These are phyloP conservation scores for Yarrowia deformans DNA, from an alignment of 805 yeast species.

Conservation along the genomic window DNA sequence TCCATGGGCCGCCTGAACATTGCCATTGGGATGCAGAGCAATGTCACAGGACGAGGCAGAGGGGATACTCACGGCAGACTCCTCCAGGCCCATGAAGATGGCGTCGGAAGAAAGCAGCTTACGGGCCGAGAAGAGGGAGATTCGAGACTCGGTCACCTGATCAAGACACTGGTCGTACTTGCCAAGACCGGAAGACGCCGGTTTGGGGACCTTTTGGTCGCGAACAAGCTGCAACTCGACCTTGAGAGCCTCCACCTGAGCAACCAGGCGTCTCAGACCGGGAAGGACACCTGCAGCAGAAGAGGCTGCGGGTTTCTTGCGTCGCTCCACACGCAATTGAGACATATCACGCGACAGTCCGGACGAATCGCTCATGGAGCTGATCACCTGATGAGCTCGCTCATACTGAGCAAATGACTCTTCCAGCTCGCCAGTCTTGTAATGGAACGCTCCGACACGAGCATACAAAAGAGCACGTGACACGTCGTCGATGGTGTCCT, in stretches of 20 bases:
- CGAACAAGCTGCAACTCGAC: constrained; percentile 1
- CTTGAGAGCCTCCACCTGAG: constrained; percentile 24
- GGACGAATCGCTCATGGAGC: constrained; percentile 4
- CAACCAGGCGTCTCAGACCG: constrained; percentile 1
- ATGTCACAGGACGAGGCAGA: constrained; percentile 17
- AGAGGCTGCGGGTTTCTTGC: constrained; percentile 19
- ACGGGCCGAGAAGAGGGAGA: constrained; percentile 11
- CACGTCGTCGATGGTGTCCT: not conserved
- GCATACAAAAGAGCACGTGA: constrained; percentile 2
- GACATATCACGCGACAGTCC: constrained; percentile 31
- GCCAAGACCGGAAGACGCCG: not conserved
- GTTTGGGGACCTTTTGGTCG: constrained; percentile 8
- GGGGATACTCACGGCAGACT: constrained; percentile 27
- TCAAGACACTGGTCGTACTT: constrained; percentile 28
- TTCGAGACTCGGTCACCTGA: constrained; percentile 9
- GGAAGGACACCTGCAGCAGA: constrained; percentile 5
- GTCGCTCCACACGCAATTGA: constrained; percentile 20
- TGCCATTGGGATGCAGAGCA: constrained; percentile 22
- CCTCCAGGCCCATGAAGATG: constrained; percentile 27
- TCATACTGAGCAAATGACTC: constrained; percentile 1
- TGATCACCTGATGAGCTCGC: constrained; percentile 3
- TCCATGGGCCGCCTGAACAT: constrained; percentile 23
- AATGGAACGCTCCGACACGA: constrained; percentile 3
- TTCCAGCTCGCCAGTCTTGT: constrained; percentile 19
- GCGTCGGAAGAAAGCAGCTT: constrained; percentile 25